phyloP scores from a whole-genome alignment of 352 stramenopile species.

The Globisporangium yorkense region DNA sequence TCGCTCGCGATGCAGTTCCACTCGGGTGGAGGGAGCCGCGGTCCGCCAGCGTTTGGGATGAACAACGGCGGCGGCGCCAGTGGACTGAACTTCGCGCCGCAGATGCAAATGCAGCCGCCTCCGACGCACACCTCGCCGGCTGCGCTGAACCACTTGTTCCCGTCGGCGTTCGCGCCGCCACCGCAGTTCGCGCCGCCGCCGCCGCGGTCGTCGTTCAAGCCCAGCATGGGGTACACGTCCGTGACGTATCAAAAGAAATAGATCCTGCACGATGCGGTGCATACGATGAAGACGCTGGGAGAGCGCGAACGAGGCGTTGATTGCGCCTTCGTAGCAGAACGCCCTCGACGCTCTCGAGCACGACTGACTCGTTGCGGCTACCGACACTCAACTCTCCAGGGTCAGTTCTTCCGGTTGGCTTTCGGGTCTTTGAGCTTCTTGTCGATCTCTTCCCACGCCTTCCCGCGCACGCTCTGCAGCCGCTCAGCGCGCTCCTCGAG shows the following conservation, averaged over 20 bases:
- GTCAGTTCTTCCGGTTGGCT: conserved; percentile 7
- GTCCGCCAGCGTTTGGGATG: conserved; percentile 19
- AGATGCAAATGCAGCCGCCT: conserved; percentile 23
- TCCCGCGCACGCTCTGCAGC: conserved; percentile 92
- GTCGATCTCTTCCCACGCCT: conserved; percentile 88
- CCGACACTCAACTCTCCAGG: no score
- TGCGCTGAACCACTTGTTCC: conserved; percentile 27
- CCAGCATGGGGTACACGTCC: conserved; percentile 74
- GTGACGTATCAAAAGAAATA: conserved; percentile 64
- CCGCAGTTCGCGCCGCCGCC: conserved; percentile 25
- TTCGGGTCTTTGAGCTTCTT: conserved; percentile 67
- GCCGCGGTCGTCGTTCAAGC: conserved; percentile 46
- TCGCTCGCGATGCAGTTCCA: conserved; percentile 83
- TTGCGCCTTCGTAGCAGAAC: background rate
- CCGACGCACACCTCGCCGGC: conserved; percentile 7
- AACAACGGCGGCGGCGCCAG: background rate
- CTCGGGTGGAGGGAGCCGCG: conserved; percentile 12
- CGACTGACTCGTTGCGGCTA: background rate
- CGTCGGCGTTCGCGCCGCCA: conserved; percentile 21
- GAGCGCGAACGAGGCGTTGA: background rate
- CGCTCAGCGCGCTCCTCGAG: conserved; percentile 86
- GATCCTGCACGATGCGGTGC: background rate
- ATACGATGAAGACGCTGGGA: background rate
- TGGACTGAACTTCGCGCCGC: conserved; percentile 12
- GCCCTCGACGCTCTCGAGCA: background rate